These are phyloP conservation scores for Viola pubescens DNA, from an alignment of 441 rosid genomes.

Conservation along the genomic window DNA sequence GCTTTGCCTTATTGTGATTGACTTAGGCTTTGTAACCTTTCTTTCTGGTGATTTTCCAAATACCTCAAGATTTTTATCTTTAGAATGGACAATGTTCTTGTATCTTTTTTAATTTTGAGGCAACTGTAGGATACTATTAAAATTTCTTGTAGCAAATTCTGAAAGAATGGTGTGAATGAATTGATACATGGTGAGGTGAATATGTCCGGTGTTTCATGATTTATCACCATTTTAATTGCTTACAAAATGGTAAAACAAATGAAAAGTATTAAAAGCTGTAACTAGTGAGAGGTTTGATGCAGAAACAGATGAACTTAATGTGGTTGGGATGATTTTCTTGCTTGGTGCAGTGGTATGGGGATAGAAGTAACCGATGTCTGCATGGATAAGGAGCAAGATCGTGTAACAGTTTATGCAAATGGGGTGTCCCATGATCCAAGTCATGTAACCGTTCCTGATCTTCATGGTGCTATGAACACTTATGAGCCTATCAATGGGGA, in stretches of 20 bases:
- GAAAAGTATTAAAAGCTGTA: no score
- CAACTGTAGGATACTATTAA: neutral
- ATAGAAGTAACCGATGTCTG: slow-evolving; percentile 60
- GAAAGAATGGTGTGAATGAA: neutral
- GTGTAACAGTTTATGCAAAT: slow-evolving; percentile 41
- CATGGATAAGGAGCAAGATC: slow-evolving; percentile 80
- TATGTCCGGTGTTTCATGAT: no score
- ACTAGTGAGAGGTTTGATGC: no score
- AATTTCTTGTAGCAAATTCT: neutral
- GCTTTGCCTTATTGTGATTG: no score
- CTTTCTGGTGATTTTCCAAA: no score
- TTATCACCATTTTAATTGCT: no score
- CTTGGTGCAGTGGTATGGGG: slow-evolving; percentile 43
- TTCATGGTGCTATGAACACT: slow-evolving; percentile 36
- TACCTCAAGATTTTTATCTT: no score
- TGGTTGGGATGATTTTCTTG: slow-evolving; percentile 10
- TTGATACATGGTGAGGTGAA: neutral
- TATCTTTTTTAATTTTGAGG: neutral
- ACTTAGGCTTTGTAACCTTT: no score
- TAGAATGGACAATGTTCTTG: no score
- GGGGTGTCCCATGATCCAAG: slow-evolving; percentile 36
- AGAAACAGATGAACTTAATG: neutral
- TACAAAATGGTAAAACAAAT: no score
- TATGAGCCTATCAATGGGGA: slow-evolving; percentile 40
- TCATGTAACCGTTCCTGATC: slow-evolving; percentile 37